Conservation (phyloP, 495 filamentous ascomycete genomes). For the Aspergillus affinis region DNA sequence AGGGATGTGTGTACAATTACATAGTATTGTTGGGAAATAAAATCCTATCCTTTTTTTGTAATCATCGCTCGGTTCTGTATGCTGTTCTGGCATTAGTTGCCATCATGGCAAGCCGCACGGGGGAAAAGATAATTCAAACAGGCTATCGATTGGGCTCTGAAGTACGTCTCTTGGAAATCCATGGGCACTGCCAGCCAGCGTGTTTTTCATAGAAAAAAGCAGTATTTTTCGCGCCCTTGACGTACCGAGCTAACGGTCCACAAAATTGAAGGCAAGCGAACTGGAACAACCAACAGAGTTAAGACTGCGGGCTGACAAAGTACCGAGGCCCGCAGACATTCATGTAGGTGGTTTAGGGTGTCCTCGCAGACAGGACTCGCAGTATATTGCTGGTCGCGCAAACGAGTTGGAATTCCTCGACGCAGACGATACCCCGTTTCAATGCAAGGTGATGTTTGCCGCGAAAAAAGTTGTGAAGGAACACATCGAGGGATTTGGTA, state of each 20-base stretch:
- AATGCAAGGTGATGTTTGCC: background rate
- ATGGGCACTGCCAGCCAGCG: background rate
- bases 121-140: background rate
- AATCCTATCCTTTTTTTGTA: conserved; percentile 10
- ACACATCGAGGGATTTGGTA: background rate
- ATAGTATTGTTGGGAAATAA: conserved; percentile 17
- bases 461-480: background rate
- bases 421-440: background rate
- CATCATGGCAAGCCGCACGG: background rate
- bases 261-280: background rate
- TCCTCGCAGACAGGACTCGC: background rate
- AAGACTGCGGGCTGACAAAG: background rate
- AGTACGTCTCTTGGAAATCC: background rate
- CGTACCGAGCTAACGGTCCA: background rate
- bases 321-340: background rate
- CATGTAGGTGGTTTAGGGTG: background rate
- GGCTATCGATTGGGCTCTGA: background rate
- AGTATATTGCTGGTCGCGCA: background rate
- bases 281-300: background rate
- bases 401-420: background rate
- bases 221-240: background rate
- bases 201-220: background rate
- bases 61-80: background rate
- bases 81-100: background rate
- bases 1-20: conserved; percentile 24